Evolutionary conservation across 352 stramenopile genomes (phyloP).

Genomic region (Pythium grandisporangium): DNA sequence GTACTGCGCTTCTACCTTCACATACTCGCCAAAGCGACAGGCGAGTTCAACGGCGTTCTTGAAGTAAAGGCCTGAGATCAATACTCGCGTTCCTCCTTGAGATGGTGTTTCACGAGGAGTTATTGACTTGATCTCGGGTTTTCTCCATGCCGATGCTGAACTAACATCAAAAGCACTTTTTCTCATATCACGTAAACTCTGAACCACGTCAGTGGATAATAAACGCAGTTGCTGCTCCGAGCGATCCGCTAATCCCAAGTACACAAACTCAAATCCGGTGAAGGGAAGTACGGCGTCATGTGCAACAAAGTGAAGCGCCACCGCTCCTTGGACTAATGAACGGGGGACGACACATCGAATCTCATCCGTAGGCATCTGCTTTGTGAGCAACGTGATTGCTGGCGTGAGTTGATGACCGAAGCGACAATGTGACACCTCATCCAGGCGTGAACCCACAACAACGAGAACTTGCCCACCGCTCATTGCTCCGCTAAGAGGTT

Average conservation of each 20-base stretch:
- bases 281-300: constrained; percentile 29
- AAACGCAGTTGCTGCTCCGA: constrained; percentile 10
- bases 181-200: too few species aligned
- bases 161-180: too few species aligned
- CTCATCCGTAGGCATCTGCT: too few species aligned
- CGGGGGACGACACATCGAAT: constrained; percentile 12
- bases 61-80: constrained; percentile 76
- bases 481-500: constrained; percentile 16
- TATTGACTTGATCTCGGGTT: too few species aligned
- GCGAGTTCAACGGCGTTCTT: constrained; percentile 48
- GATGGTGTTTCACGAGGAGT: constrained; percentile 5
- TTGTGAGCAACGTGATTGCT: constrained; percentile 6
- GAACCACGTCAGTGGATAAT: too few species aligned
- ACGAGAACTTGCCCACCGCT: constrained; percentile 30
- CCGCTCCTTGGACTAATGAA: constrained; percentile 14
- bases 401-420: constrained; percentile 33
- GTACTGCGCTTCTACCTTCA: constrained; percentile 34
- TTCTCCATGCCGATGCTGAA: constrained; percentile 6
- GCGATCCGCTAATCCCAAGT: constrained; percentile 15
- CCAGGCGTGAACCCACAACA: constrained; percentile 36
- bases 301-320: constrained; percentile 30
- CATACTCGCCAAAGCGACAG: constrained; percentile 75
- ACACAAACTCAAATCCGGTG: constrained; percentile 29
- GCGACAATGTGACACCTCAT: constrained; percentile 54
- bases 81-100: constrained; percentile 50